A percentile compares a stretch with the other conserved stretches of the same genome.
Conservation (phyloP, 805 yeast species). For the Wickerhamomyces strasburgensis region DNA sequence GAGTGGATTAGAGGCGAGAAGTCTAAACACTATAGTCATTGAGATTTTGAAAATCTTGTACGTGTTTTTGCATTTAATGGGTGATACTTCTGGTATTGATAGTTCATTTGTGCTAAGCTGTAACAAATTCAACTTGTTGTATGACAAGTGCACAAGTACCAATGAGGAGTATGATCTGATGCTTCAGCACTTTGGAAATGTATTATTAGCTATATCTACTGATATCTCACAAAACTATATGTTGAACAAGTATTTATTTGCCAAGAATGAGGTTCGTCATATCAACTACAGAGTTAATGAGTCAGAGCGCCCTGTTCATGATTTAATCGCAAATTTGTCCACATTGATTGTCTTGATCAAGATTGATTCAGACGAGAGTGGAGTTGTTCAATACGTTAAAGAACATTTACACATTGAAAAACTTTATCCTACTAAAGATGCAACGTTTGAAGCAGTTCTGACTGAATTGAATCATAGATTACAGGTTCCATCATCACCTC, state of each 20-base stretch:
- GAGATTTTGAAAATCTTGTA: slow-evolving; percentile 26
- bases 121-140: slow-evolving; percentile 23
- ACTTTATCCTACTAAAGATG: slow-evolving; percentile 2
- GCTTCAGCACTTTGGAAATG: slow-evolving; percentile 24
- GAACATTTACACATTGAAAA: slow-evolving; percentile 10
- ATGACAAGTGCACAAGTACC: slow-evolving; percentile 12
- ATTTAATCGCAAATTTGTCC: slow-evolving; percentile 14
- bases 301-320: no score
- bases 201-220: slow-evolving; percentile 20
- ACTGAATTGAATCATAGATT: background rate
- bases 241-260: slow-evolving; percentile 23
- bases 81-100: slow-evolving; percentile 22
- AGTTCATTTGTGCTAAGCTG: slow-evolving; percentile 25
- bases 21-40: slow-evolving; percentile 22
- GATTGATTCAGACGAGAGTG: slow-evolving; percentile 32
- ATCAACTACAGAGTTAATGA: no score
- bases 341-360: slow-evolving; percentile 17
- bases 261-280: slow-evolving; percentile 16
- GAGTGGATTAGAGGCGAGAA: slow-evolving; percentile 15
- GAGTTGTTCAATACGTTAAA: slow-evolving; percentile 13
- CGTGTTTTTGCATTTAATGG: slow-evolving; percentile 22
- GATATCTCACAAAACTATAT: slow-evolving; percentile 23
- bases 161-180: slow-evolving; percentile 22
- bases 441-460: background rate
- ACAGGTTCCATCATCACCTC: background rate